phyloP scores from a whole-genome alignment of 352 stramenopile species.

The Thraustochytrium sp. region DNA sequence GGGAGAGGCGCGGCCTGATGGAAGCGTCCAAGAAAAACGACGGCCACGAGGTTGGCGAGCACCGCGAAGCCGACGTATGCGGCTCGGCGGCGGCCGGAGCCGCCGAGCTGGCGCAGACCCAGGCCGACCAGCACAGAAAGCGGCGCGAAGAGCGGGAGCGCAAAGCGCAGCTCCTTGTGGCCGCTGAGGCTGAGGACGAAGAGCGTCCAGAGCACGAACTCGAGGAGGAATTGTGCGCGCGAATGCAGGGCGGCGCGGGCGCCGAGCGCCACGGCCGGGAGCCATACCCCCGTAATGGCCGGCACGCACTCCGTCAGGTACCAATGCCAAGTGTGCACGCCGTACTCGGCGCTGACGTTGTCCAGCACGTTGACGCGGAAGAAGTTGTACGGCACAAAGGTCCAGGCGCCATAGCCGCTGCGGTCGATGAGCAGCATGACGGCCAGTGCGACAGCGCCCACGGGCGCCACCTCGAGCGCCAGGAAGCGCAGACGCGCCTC shows the following conservation, averaged over 20 bases:
- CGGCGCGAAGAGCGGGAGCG: constrained; percentile 66
- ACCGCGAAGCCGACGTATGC: background rate
- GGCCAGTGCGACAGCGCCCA: constrained; percentile 57
- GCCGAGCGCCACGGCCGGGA: constrained; percentile 57
- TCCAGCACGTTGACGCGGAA: constrained; percentile 75
- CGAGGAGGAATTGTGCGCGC: constrained; percentile 50
- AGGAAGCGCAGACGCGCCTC: background rate
- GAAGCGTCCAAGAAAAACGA: constrained; percentile 64
- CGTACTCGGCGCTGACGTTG: constrained; percentile 58
- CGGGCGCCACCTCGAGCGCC: constrained; percentile 36
- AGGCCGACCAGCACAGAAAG: constrained; percentile 68
- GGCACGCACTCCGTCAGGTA: constrained; percentile 72
- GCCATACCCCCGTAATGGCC: constrained; percentile 60
- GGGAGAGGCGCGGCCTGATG: constrained; percentile 65
- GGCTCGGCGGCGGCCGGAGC: background rate
- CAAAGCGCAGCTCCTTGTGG: constrained; percentile 79
- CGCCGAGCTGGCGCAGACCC: constrained; percentile 59
- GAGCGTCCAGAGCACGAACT: constrained; percentile 63
- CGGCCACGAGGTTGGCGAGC: constrained; percentile 59
- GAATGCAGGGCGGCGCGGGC: background rate
- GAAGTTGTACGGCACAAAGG: constrained; percentile 74
- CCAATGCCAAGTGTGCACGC: constrained; percentile 69
- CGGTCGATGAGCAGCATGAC: constrained; percentile 68
- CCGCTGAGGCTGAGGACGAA: constrained; percentile 67
- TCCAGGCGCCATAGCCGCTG: constrained; percentile 68